These are phyloP conservation scores for Eimeria tenella DNA, from an alignment of 169 alveolate species.

Conservation along the genomic window DNA sequence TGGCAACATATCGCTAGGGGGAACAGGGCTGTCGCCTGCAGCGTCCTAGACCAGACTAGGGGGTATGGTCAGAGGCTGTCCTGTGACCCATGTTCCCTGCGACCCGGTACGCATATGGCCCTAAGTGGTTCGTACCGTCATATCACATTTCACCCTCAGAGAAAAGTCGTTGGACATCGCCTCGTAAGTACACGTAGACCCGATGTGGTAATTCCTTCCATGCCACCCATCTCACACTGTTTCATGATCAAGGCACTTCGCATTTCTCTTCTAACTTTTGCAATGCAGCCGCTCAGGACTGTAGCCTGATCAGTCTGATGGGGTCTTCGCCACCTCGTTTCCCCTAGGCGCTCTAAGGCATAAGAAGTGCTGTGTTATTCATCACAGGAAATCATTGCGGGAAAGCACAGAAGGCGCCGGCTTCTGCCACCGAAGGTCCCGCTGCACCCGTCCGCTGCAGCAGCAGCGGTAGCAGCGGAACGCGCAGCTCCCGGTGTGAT, in stretches of 20 bases:
- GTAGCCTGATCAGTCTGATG: too few relatives aligned
- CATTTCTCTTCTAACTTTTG: too few relatives aligned
- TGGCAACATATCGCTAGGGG: not conserved
- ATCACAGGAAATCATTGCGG: slow-evolving; percentile 88
- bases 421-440: slow-evolving; percentile 90
- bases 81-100: not conserved
- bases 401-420: slow-evolving; percentile 88
- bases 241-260: too few relatives aligned
- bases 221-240: too few relatives aligned
- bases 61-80: not conserved
- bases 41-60: not conserved
- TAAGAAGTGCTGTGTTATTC: not conserved
- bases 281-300: too few relatives aligned
- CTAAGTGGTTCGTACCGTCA: not conserved
- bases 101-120: not conserved
- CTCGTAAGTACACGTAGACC: not conserved
- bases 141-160: slow-evolving; percentile 53
- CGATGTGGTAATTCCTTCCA: too few relatives aligned
- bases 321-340: too few relatives aligned
- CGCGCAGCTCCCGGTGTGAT: slow-evolving; percentile 49
- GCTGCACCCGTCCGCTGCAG: slow-evolving; percentile 85
- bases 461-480: slow-evolving; percentile 52
- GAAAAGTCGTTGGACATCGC: slow-evolving; percentile 68
- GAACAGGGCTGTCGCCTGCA: not conserved
- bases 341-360: too few relatives aligned